Evolutionary conservation across 1,139 yeast species (phyloP), one percentile per base, ranked within the genome.

Genomic region (Yamadazyma siamensis): DNA sequence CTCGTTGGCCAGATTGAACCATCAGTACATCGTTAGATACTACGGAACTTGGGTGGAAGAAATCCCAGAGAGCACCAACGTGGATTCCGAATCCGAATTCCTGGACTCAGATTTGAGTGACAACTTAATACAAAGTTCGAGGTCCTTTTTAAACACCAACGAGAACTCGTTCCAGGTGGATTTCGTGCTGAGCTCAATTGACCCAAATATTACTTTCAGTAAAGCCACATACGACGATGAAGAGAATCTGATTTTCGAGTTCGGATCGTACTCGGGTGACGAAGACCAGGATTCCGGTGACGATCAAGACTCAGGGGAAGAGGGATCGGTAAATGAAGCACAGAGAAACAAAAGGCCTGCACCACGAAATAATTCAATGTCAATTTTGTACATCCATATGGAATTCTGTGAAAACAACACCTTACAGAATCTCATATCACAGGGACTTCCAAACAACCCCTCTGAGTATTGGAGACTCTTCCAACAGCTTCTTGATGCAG

Each of bases 21-120:
- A 94, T 54, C 96, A 88, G 51, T 88, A 87, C 54, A 96, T 94
- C 27, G 98, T 94, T 2, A 64, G 98, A 33, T 94, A 94, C 53
- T 91, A 86, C 58, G 95, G 96, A 2, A 95, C 97, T 0, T 94
- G 98, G 99, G 75, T 91, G 3, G 98, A 91, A 50, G 86, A 81
- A 32, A 76, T 79, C 4, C 46, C 42, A 4, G 47, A 41, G 7
- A 45, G 41, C n/a, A 53, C 43, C 5, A 39, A 39, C 15, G 50
- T 44, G 4, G 41, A 36, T 23, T 5, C 10, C 8, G 20, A 20
- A 12, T 13, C 20, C 11, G 28, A 21, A 9, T 28, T 25, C 2
- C 22, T 25, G 9, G 53, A 44, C 10, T 44, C 43, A 24, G 52
- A 45, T 4, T 48, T 52, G 25, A 54, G 46, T 6, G 50, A 50